These are phyloP conservation scores for Globisporangium sylvaticum DNA, from an alignment of 352 stramenopile species.

Conservation along the genomic window DNA sequence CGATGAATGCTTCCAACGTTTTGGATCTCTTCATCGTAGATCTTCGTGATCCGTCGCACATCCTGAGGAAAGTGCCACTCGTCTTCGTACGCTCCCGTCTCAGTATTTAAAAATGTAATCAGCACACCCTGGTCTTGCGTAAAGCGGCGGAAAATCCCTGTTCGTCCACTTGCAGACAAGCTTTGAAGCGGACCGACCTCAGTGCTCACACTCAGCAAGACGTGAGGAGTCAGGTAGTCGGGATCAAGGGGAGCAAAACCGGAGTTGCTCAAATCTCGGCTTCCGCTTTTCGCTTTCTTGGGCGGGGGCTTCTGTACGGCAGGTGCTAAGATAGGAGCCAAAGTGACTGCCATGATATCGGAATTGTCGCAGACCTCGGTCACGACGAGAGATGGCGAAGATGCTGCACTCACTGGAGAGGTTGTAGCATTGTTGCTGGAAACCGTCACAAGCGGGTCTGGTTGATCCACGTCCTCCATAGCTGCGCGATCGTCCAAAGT, in stretches of 20 bases:
- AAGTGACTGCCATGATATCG: slow-evolving; percentile 72
- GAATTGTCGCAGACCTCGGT: slow-evolving; percentile 31
- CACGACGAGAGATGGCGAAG: slow-evolving; percentile 12
- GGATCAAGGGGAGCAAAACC: slow-evolving; percentile 68
- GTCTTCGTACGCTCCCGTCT: slow-evolving; percentile 83
- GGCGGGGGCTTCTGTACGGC: slow-evolving; percentile 21
- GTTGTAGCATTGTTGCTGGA: slow-evolving; percentile 6
- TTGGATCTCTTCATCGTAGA: slow-evolving; percentile 76
- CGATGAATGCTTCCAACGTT: slow-evolving; percentile 71
- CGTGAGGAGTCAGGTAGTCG: slow-evolving; percentile 62
- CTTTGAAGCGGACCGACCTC: slow-evolving; percentile 66
- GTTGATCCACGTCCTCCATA: slow-evolving; percentile 76
- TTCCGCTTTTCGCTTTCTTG: slow-evolving; percentile 11
- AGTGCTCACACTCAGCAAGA: slow-evolving; percentile 78
- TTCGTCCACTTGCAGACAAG: slow-evolving; percentile 58
- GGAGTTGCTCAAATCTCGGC: slow-evolving; percentile 22
- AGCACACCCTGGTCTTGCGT: slow-evolving; percentile 61
- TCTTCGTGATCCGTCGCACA: slow-evolving; percentile 69
- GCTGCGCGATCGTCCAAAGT: slow-evolving; percentile 57
- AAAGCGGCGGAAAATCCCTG: slow-evolving; percentile 60
- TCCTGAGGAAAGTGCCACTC: slow-evolving; percentile 74
- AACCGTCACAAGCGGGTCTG: slow-evolving; percentile 53
- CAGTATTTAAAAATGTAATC: slow-evolving; percentile 82
- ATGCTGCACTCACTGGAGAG: slow-evolving; percentile 1
- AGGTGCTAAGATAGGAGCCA: slow-evolving; percentile 72